phyloP scores from a whole-genome alignment of 805 yeast genomes.

The Lachancea dasiensis region DNA sequence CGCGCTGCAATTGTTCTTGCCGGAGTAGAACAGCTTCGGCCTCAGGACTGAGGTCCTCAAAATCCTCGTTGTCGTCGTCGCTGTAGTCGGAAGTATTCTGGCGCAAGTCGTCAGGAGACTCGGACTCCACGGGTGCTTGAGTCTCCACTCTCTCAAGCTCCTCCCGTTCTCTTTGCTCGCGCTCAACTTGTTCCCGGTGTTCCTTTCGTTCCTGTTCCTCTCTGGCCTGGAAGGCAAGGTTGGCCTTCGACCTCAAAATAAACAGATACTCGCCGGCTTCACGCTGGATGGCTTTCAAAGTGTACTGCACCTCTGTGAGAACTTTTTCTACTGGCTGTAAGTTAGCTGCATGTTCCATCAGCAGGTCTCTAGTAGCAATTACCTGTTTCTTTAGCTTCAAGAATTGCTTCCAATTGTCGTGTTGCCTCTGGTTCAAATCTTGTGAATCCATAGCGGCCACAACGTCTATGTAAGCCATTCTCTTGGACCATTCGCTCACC shows the following conservation, averaged over 20 bases:
- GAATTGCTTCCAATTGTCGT: constrained; percentile 55
- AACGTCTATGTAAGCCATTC: constrained; percentile 41
- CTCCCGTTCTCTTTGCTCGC: constrained; percentile 7
- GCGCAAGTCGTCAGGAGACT: background rate
- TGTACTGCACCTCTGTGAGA: constrained; percentile 33
- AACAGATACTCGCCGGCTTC: constrained; percentile 60
- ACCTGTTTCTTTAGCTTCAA: constrained; percentile 50
- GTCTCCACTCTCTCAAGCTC: constrained; percentile 1
- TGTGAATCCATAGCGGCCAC: constrained; percentile 31
- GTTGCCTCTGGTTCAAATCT: constrained; percentile 14
- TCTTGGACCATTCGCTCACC: constrained; percentile 56
- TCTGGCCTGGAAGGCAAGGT: constrained; percentile 49
- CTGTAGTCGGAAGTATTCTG: background rate
- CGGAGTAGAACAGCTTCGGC: background rate
- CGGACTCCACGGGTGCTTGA: too few species aligned
- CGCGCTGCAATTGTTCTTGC: constrained; percentile 4
- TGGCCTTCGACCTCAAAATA: constrained; percentile 51
- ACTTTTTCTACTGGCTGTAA: constrained; percentile 28
- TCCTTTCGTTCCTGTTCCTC: constrained; percentile 37
- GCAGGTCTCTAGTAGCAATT: constrained; percentile 48
- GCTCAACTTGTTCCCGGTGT: constrained; percentile 8
- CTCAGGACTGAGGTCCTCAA: background rate
- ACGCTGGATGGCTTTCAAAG: constrained; percentile 44
- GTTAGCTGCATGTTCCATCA: constrained; percentile 35
- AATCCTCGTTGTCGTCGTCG: constrained; percentile 1